phyloP scores from a whole-genome alignment of 495 filamentous ascomycete species.

The Podospora pseudocomata region DNA sequence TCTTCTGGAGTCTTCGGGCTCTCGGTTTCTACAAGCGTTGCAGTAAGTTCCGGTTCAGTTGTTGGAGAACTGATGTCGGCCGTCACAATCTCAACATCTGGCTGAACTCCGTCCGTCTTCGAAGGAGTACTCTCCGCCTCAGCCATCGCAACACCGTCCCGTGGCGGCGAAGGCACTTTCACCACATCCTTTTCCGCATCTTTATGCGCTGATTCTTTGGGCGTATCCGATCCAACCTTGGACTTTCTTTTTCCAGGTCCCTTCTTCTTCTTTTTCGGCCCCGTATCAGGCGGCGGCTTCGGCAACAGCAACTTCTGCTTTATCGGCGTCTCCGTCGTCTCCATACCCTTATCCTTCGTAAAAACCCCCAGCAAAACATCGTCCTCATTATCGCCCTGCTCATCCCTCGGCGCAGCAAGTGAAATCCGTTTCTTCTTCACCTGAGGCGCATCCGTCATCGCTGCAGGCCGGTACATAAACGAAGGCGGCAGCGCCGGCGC shows the following conservation, averaged over 20 bases:
- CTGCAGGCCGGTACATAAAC: background rate
- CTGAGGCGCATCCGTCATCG: conserved; percentile 1
- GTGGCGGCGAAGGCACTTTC: background rate
- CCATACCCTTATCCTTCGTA: background rate
- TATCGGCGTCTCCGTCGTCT: background rate
- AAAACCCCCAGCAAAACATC: conserved; percentile 27
- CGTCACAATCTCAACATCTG: background rate
- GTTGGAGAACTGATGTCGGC: background rate
- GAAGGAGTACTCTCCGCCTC: background rate
- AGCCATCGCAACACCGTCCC: background rate
- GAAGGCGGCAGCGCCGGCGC: conserved; percentile 29
- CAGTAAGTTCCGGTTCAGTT: background rate
- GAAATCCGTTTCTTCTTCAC: conserved; percentile 15
- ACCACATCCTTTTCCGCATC: background rate
- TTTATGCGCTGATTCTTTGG: background rate
- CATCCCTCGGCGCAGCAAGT: conserved; percentile 11
- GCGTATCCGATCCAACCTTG: background rate
- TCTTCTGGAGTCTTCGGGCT: background rate
- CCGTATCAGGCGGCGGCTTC: conserved; percentile 4
- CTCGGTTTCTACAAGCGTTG: background rate
- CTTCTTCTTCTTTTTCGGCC: background rate
- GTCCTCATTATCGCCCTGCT: conserved; percentile 26
- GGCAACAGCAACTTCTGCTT: conserved; percentile 11
- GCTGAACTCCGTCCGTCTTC: background rate
- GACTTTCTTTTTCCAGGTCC: background rate